Conservation (phyloP, 2,329 filamentous ascomycete species). For the Xylariaceae sp. region DNA sequence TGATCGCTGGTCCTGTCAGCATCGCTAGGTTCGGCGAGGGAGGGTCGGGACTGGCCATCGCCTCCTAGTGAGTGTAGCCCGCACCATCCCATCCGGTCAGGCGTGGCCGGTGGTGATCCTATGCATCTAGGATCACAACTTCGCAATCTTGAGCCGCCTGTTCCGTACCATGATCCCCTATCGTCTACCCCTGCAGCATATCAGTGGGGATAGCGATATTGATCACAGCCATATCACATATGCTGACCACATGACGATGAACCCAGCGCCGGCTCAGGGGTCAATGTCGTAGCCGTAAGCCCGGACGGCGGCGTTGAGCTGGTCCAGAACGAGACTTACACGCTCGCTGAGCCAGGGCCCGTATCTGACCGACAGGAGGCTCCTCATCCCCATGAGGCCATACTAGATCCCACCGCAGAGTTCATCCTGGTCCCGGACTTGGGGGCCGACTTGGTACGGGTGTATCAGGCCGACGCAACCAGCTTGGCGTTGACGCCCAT, state of each 20-base stretch:
- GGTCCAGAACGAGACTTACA: conserved; percentile 40
- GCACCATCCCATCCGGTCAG: too few relatives aligned
- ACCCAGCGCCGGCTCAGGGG: conserved; percentile 41
- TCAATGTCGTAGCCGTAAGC: conserved; percentile 40
- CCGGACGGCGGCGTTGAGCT: conserved; percentile 33
- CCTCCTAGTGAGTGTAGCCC: conserved; percentile 30
- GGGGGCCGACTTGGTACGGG: conserved; percentile 58
- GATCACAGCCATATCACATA: background rate
- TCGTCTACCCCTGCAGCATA: background rate
- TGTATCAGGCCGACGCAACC: conserved; percentile 50
- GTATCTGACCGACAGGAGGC: conserved; percentile 49
- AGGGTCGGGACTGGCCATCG: conserved; percentile 30
- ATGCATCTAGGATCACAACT: background rate
- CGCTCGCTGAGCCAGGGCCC: conserved; percentile 37
- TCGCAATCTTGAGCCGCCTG: too few relatives aligned
- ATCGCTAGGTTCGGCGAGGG: conserved; percentile 30
- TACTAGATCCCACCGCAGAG: conserved; percentile 60
- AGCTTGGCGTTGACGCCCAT: conserved; percentile 41
- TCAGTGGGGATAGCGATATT: background rate
- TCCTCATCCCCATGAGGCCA: conserved; percentile 60
- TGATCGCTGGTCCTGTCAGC: conserved; percentile 30
- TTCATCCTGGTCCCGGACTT: conserved; percentile 64
- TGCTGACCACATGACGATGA: conserved; percentile 14
- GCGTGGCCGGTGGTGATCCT: conserved; percentile 9
- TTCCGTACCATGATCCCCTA: background rate